Percentiles rank a stretch among this genome's conserved stretches.
Conservation (phyloP, 495 filamentous ascomycete species). For the Aspergillus incahuasiensis region DNA sequence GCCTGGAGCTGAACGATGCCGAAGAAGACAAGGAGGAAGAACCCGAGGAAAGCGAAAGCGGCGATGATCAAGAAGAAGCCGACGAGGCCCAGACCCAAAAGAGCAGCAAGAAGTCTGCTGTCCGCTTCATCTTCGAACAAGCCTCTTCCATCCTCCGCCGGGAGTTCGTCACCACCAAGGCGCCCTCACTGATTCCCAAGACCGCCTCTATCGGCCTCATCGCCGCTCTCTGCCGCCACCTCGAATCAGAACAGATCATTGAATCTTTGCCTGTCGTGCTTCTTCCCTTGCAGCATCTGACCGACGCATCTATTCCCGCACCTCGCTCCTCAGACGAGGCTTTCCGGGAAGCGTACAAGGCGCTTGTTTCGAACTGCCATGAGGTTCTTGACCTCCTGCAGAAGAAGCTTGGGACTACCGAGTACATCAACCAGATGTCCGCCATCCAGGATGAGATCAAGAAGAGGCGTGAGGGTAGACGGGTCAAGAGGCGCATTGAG, state of each 20-base stretch:
- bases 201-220: constrained; percentile 71
- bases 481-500: constrained; percentile 80
- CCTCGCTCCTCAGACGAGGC: constrained; percentile 60
- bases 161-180: constrained; percentile 61
- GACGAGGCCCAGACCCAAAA: constrained; percentile 25
- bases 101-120: constrained; percentile 38
- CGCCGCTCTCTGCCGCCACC: constrained; percentile 52
- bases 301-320: constrained; percentile 66
- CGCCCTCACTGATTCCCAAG: constrained; percentile 62
- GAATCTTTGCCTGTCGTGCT: constrained; percentile 61
- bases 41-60: constrained; percentile 36
- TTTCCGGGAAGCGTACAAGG: constrained; percentile 63
- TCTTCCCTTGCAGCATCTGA: constrained; percentile 76
- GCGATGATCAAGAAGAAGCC: constrained; percentile 29
- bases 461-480: constrained; percentile 64
- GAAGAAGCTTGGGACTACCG: constrained; percentile 74
- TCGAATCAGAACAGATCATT: constrained; percentile 52
- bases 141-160: constrained; percentile 72
- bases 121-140: constrained; percentile 70
- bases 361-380: constrained; percentile 60
- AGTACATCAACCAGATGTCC: constrained; percentile 65
- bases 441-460: constrained; percentile 64
- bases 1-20: constrained; percentile 44
- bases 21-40: constrained; percentile 33
- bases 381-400: constrained; percentile 73